A percentile compares a stretch with the other conserved stretches of the same genome.
Evolutionary conservation across 2,329 filamentous ascomycete genomes (phyloP).

Genomic region (Pseudomassariella vexata): DNA sequence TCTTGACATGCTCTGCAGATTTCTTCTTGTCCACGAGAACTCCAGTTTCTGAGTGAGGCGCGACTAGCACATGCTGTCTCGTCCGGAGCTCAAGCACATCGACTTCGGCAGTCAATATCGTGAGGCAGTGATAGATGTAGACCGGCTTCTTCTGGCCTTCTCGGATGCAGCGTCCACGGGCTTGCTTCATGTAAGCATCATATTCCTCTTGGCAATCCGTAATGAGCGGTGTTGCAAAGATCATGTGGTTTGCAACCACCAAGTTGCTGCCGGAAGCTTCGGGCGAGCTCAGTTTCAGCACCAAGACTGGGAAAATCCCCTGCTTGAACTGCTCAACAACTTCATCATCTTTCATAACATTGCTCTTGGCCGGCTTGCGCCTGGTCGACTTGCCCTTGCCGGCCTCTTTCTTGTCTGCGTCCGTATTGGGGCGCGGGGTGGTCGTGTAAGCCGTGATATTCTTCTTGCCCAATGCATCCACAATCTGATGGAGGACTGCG

Average conservation of each 20-base stretch:
- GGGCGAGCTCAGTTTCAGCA: conserved; percentile 31
- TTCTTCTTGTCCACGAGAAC: too few species aligned
- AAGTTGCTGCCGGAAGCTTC: conserved; percentile 36
- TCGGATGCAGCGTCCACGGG: conserved; percentile 31
- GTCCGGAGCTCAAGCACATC: conserved; percentile 27
- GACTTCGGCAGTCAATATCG: conserved; percentile 32
- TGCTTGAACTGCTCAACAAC: conserved; percentile 22
- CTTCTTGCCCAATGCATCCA: conserved; percentile 9
- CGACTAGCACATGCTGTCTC: conserved; percentile 7
- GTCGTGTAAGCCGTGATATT: conserved; percentile 11
- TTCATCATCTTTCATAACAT: conserved; percentile 4
- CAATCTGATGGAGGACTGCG: conserved; percentile 20
- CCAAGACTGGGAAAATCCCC: conserved; percentile 20
- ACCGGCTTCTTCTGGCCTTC: conserved; percentile 32
- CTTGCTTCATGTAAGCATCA: conserved; percentile 31
- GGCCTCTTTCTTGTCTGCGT: background rate
- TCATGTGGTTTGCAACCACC: conserved; percentile 33
- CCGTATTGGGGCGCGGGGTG: background rate
- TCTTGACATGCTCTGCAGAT: too few species aligned
- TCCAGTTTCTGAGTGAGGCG: too few species aligned
- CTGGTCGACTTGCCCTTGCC: too few species aligned
- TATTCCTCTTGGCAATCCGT: conserved; percentile 25
- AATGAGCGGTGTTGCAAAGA: conserved; percentile 31
- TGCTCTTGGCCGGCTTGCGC: too few species aligned
- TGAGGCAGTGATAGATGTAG: conserved; percentile 32